Percentiles rank a stretch among this genome's conserved stretches.
These are phyloP conservation scores for Psophocarpus tetragonolobus DNA, from an alignment of 306 rosid species.

Conservation along the genomic window DNA sequence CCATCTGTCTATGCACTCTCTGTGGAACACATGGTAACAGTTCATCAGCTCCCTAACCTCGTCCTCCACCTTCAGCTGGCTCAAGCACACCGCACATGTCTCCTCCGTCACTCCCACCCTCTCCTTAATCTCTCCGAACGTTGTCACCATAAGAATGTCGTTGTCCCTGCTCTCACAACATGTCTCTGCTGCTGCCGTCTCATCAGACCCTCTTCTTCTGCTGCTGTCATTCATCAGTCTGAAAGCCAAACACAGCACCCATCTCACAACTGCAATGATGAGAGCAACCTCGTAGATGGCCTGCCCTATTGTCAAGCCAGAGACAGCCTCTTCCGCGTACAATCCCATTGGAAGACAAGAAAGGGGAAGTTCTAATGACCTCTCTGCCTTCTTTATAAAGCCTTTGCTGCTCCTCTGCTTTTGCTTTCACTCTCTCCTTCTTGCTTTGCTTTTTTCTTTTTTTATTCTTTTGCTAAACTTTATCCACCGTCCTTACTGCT, in stretches of 20 bases:
- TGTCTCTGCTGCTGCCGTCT: not conserved
- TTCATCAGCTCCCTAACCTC: slow-evolving; percentile 73
- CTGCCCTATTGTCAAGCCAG: slow-evolving; percentile 50
- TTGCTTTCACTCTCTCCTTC: slow-evolving; percentile 16
- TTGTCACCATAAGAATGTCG: slow-evolving; percentile 42
- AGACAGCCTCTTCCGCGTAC: slow-evolving; percentile 39
- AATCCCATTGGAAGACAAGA: slow-evolving; percentile 50
- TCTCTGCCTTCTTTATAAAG: slow-evolving; percentile 55
- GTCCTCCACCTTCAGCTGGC: slow-evolving; percentile 46
- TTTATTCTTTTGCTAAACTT: not conserved
- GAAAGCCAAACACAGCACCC: slow-evolving; percentile 51
- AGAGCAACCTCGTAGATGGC: slow-evolving; percentile 66
- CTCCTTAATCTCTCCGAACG: slow-evolving; percentile 53
- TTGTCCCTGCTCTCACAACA: slow-evolving; percentile 33
- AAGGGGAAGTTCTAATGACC: slow-evolving; percentile 44
- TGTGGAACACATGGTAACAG: slow-evolving; percentile 77
- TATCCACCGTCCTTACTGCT: slow-evolving; percentile 34
- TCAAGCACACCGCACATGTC: slow-evolving; percentile 78
- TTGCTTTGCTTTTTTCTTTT: not conserved
- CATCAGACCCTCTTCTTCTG: not conserved
- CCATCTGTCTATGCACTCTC: slow-evolving; percentile 82
- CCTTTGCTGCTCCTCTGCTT: slow-evolving; percentile 27
- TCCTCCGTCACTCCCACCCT: slow-evolving; percentile 47
- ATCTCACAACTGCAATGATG: slow-evolving; percentile 63
- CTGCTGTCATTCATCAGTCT: slow-evolving; percentile 36